Evolutionary conservation across 2,329 filamentous ascomycete species (phyloP).

Genomic region (Colletotrichum tabaci): DNA sequence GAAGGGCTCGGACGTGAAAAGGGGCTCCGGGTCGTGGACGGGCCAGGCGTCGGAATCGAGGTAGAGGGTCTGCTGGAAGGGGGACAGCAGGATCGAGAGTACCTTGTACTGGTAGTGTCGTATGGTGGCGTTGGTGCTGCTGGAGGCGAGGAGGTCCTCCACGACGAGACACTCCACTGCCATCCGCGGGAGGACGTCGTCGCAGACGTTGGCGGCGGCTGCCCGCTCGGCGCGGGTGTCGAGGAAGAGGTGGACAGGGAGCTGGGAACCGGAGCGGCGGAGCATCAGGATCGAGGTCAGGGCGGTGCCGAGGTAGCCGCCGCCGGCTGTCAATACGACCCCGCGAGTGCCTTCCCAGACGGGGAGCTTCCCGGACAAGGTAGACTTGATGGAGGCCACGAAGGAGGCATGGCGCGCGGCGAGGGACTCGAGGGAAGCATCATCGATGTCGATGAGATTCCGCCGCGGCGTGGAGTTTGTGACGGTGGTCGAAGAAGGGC

Average conservation of each 20-base stretch:
- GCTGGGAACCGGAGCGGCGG: constrained; percentile 62
- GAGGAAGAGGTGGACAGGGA: constrained; percentile 61
- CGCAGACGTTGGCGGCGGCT: constrained; percentile 47
- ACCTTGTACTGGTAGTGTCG: constrained; percentile 70
- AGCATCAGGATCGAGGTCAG: constrained; percentile 67
- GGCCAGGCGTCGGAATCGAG: constrained; percentile 72
- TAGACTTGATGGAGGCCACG: constrained; percentile 45
- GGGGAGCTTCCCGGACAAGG: constrained; percentile 52
- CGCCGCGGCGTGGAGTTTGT: constrained; percentile 35
- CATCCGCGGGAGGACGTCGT: constrained; percentile 48
- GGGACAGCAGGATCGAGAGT: constrained; percentile 70
- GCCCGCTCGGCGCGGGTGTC: constrained; percentile 51
- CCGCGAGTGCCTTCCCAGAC: constrained; percentile 54
- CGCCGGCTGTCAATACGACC: constrained; percentile 66
- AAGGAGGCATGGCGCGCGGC: constrained; percentile 47
- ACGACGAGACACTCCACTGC: constrained; percentile 53
- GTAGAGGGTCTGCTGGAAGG: constrained; percentile 71
- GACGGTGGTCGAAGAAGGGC: constrained; percentile 3
- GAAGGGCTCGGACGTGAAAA: constrained; percentile 68
- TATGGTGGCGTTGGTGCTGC: constrained; percentile 42
- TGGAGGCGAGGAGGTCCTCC: constrained; percentile 46
- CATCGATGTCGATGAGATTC: constrained; percentile 32
- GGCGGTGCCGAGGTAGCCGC: constrained; percentile 63
- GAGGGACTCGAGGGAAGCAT: constrained; percentile 25
- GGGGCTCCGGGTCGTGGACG: constrained; percentile 51